These are phyloP conservation scores for Coleophoma crateriformis DNA, from an alignment of 2,329 filamentous ascomycete species.

Conservation along the genomic window DNA sequence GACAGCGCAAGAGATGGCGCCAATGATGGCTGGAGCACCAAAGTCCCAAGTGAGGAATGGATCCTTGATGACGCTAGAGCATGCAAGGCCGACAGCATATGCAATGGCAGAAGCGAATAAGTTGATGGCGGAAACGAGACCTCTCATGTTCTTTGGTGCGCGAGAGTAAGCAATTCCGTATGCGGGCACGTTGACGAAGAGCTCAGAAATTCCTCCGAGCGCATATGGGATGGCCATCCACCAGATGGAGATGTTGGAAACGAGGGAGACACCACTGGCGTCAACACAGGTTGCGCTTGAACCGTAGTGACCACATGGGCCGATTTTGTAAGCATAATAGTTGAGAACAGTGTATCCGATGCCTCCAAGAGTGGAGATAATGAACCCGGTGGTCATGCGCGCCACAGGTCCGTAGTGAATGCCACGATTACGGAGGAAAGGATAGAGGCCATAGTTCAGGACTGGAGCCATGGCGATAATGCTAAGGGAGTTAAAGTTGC, in stretches of 20 bases:
- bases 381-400: slow-evolving; percentile 66
- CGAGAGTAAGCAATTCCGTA: slow-evolving; percentile 44
- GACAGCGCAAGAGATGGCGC: slow-evolving; percentile 34
- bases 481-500: slow-evolving; percentile 70
- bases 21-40: slow-evolving; percentile 37
- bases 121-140: slow-evolving; percentile 40
- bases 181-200: slow-evolving; percentile 44
- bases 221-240: slow-evolving; percentile 49
- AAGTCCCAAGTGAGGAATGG: slow-evolving; percentile 43
- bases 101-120: slow-evolving; percentile 38
- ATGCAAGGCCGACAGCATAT: slow-evolving; percentile 36
- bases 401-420: slow-evolving; percentile 70
- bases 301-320: slow-evolving; percentile 47
- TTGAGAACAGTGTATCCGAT: slow-evolving; percentile 49
- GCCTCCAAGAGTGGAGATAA: slow-evolving; percentile 56
- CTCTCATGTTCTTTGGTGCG: slow-evolving; percentile 42
- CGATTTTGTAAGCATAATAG: slow-evolving; percentile 56
- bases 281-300: slow-evolving; percentile 22
- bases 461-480: slow-evolving; percentile 71
- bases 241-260: slow-evolving; percentile 40
- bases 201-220: slow-evolving; percentile 38
- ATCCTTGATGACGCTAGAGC: slow-evolving; percentile 38
- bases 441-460: slow-evolving; percentile 63
- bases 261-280: slow-evolving; percentile 12
- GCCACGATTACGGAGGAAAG: slow-evolving; percentile 54